A percentile compares a stretch with the other conserved stretches of the same genome.
Conservation (phyloP, 2,329 filamentous ascomycete genomes). For the Chaetomium globosum region DNA sequence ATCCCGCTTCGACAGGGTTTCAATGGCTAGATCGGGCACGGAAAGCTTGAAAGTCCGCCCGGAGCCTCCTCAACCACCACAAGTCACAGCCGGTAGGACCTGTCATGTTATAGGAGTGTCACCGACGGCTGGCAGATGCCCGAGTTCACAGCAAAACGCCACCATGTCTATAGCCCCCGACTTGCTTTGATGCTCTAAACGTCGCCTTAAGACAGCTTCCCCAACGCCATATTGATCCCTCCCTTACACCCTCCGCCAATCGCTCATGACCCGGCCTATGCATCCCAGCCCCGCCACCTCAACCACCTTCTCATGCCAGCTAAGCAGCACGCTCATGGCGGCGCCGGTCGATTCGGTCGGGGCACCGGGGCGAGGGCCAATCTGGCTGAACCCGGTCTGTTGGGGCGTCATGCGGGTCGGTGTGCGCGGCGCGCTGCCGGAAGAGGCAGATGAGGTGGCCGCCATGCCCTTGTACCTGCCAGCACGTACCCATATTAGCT, state of each 20-base stretch:
- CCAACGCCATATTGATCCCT: conserved; percentile 20
- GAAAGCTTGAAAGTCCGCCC: not conserved
- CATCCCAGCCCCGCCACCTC: conserved; percentile 89
- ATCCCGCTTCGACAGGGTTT: not conserved
- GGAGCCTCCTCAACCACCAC: not conserved
- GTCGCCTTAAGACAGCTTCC: not conserved
- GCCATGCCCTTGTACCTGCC: conserved; percentile 88
- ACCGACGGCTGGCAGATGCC: too few relatives aligned
- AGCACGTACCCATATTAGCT: not conserved
- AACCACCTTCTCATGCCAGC: conserved; percentile 98
- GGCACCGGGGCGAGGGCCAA: conserved; percentile 57
- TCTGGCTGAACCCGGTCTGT: conserved; percentile 85
- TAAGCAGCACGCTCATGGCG: conserved; percentile 93
- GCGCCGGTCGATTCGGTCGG: conserved; percentile 72
- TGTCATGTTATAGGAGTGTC: not conserved
- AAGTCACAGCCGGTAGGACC: not conserved
- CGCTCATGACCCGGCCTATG: conserved; percentile 93
- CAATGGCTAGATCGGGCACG: not conserved
- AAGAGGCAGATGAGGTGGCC: conserved; percentile 45
- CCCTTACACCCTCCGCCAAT: conserved; percentile 81
- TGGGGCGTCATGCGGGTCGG: conserved; percentile 66
- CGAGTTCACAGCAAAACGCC: conserved; percentile 2
- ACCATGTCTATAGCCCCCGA: conserved; percentile 16
- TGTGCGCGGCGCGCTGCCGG: conserved; percentile 50
- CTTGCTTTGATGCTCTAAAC: conserved; percentile 1